Conservation (phyloP, 75 land plant species). For the Pseudotsuga menziesii region DNA sequence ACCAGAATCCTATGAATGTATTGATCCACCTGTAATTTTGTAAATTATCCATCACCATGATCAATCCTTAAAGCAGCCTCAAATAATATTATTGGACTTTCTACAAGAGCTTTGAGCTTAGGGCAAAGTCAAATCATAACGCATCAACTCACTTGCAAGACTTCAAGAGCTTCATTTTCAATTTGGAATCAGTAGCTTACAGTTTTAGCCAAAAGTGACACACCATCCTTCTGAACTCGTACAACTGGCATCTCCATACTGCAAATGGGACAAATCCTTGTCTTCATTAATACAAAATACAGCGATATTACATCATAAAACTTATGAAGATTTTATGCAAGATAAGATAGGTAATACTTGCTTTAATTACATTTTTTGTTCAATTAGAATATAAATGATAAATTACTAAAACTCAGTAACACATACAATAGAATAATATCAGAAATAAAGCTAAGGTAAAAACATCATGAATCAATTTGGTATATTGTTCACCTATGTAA, state of each 20-base stretch:
- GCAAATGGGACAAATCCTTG: conserved; percentile 5
- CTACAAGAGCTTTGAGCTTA: not conserved
- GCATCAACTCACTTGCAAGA: conserved; percentile 9
- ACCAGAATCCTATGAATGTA: conserved; percentile 81
- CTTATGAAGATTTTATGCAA: not conserved
- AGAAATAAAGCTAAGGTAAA: not conserved
- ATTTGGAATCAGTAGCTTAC: conserved; percentile 36
- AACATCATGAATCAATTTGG: not conserved
- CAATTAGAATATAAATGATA: not conserved
- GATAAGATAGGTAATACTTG: not conserved
- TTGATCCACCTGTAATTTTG: conserved; percentile 70
- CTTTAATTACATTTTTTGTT: not conserved
- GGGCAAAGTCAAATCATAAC: not conserved
- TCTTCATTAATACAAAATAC: not conserved
- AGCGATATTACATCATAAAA: not conserved
- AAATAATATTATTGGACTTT: not conserved
- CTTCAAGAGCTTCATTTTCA: not conserved
- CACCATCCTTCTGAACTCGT: conserved; percentile 74
- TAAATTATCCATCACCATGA: not conserved
- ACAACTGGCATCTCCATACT: conserved; percentile 99
- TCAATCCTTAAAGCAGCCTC: not conserved
- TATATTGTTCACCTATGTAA: conserved; percentile 1
- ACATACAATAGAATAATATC: not conserved
- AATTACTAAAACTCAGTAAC: not conserved
- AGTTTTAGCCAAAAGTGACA: conserved; percentile 80